Evolutionary conservation across 805 yeast species (phyloP).

Genomic region (Yarrowia sp.): DNA sequence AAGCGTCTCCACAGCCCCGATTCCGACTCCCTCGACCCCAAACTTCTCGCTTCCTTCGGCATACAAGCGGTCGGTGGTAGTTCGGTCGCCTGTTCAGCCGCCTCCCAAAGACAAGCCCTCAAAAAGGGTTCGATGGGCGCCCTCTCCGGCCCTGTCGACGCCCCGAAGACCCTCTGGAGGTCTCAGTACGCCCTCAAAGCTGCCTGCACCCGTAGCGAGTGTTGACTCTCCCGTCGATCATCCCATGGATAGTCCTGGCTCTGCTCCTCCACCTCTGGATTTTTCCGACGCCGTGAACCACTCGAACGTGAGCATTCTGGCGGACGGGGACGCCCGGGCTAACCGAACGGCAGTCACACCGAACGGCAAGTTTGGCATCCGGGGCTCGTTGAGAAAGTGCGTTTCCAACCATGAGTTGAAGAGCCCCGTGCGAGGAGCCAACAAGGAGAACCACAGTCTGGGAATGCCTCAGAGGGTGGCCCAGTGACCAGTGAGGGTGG

Average conservation of each 20-base stretch:
- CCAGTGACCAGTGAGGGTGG: neutral
- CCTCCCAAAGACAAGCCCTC: conserved; percentile 23
- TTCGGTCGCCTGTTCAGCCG: conserved; percentile 10
- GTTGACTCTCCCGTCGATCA: conserved; percentile 18
- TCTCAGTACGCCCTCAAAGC: conserved; percentile 6
- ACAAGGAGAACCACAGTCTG: conserved; percentile 29
- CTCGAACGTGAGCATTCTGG: conserved; percentile 12
- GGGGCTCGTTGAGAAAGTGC: conserved; percentile 31
- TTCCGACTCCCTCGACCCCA: conserved; percentile 21
- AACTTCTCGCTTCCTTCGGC: conserved; percentile 20
- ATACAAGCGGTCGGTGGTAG: conserved; percentile 9
- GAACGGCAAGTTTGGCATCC: conserved; percentile 16
- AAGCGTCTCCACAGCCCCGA: neutral
- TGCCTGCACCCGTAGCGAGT: neutral
- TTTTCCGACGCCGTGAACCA: conserved; percentile 13
- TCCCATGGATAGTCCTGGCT: conserved; percentile 20
- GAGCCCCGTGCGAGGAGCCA: conserved; percentile 20
- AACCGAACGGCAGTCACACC: neutral
- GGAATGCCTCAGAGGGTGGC: conserved; percentile 19
- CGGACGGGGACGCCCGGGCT: conserved; percentile 3
- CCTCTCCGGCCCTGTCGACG: conserved; percentile 24
- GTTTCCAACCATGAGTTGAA: conserved; percentile 30
- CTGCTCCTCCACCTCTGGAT: conserved; percentile 26
- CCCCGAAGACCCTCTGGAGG: neutral
- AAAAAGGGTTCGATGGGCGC: conserved; percentile 35